A percentile compares a stretch with the other conserved stretches of the same genome.
phyloP scores from a whole-genome alignment of 2,329 filamentous ascomycete species.

The Colletotrichum euphorbiae region DNA sequence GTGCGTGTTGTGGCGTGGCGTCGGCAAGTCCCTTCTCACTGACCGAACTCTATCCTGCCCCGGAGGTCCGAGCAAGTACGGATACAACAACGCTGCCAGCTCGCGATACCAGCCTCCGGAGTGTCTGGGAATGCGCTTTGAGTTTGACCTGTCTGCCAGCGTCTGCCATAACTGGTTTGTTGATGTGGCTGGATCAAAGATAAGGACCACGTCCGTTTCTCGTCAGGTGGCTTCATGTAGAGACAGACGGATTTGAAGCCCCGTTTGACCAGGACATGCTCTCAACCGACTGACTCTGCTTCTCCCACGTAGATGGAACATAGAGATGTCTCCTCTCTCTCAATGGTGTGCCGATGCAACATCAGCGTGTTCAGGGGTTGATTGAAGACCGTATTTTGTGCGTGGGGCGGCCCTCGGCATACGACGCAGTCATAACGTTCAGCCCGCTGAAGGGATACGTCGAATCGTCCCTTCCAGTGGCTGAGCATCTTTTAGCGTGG shows the following conservation, averaged over 20 bases:
- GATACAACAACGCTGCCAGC: neutral
- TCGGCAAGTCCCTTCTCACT: conserved; percentile 22
- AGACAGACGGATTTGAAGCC: conserved; percentile 1
- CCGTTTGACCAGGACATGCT: neutral
- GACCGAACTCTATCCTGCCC: conserved; percentile 16
- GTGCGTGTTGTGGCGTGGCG: conserved; percentile 19
- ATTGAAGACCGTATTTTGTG: conserved; percentile 9
- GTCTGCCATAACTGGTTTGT: neutral
- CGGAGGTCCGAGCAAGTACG: conserved; percentile 33
- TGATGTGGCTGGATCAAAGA: conserved; percentile 1
- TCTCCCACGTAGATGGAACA: conserved; percentile 22
- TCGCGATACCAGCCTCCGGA: conserved; percentile 5
- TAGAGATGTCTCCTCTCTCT: neutral
- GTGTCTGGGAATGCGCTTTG: neutral
- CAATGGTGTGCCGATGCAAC: conserved; percentile 9
- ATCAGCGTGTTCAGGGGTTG: conserved; percentile 20
- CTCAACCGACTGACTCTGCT: conserved; percentile 8
- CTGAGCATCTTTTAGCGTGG: conserved; percentile 30
- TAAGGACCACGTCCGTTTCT: neutral
- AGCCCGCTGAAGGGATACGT: conserved; percentile 15
- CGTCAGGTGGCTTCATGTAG: conserved; percentile 1
- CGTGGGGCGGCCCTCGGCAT: conserved; percentile 28
- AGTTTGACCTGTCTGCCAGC: neutral
- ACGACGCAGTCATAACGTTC: conserved; percentile 12
- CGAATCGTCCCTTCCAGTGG: conserved; percentile 28